phyloP scores from a whole-genome alignment of 164 flowering plant genomes.

The Magnolia kwangsiensis region DNA sequence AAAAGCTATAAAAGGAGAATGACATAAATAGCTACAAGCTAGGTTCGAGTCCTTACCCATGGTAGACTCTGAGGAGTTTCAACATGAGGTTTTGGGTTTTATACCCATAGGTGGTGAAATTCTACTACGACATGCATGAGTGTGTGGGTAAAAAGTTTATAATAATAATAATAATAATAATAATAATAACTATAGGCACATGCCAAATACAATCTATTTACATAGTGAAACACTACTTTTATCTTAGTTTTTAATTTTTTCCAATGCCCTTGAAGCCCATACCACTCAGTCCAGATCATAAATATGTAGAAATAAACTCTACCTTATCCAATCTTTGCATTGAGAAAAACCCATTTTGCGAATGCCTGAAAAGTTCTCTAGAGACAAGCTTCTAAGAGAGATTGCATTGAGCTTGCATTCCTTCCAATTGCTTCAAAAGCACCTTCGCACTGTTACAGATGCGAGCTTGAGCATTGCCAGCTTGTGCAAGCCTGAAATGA shows the following conservation, averaged over 20 bases:
- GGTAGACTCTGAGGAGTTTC: no score
- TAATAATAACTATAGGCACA: no score
- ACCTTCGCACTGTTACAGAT: neutral
- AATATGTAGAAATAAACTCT: neutral
- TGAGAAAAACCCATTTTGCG: slow-evolving; percentile 4
- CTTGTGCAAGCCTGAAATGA: slow-evolving; percentile 8
- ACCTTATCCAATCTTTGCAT: neutral
- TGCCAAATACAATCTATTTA: no score
- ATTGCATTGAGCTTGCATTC: slow-evolving; percentile 3
- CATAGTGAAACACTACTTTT: no score
- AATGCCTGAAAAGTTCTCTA: slow-evolving; percentile 7
- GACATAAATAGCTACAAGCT: no score
- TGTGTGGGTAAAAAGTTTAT: no score
- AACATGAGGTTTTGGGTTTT: no score
- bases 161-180: no score
- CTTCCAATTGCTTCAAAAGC: slow-evolving; percentile 9
- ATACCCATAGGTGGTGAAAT: no score
- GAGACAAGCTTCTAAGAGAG: slow-evolving; percentile 1
- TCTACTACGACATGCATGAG: no score
- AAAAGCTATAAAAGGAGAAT: no score
- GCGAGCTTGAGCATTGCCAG: slow-evolving; percentile 12
- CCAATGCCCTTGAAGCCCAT: slow-evolving; percentile 47
- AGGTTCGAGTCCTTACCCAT: no score
- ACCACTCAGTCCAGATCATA: slow-evolving; percentile 48
- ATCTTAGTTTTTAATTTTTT: neutral